A percentile compares a stretch with the other conserved stretches of the same genome.
phyloP scores from a whole-genome alignment of 352 stramenopile species.

The Hyaloperonospora brassicae region DNA sequence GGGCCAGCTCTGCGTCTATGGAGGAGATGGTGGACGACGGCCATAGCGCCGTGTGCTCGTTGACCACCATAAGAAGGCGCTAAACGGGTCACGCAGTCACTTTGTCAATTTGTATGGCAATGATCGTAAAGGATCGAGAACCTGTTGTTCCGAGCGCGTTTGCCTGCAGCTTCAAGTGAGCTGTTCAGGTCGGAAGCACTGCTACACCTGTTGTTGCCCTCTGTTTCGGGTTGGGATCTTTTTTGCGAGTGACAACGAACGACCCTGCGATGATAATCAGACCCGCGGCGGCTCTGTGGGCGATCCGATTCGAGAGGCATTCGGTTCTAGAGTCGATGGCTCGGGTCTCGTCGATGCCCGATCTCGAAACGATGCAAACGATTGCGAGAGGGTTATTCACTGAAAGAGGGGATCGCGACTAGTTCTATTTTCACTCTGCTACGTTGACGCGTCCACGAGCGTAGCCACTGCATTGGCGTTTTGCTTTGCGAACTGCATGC shows the following conservation, averaged over 20 bases:
- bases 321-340: no score
- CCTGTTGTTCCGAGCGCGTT: neutral
- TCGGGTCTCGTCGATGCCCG: no score
- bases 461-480: constrained; percentile 29
- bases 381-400: neutral
- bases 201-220: no score
- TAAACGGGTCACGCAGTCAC: constrained; percentile 1
- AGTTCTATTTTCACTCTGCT: neutral
- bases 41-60: constrained; percentile 46
- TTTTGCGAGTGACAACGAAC: neutral
- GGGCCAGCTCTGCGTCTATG: constrained; percentile 4
- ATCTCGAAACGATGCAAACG: neutral
- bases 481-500: constrained; percentile 55
- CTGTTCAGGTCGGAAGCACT: no score
- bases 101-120: neutral
- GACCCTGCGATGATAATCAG: no score
- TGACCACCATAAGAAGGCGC: constrained; percentile 17
- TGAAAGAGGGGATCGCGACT: neutral
- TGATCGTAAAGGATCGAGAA: neutral
- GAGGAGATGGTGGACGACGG: constrained; percentile 18
- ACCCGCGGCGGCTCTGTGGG: no score
- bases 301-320: no score
- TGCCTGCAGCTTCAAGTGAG: no score
- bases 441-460: constrained; percentile 29
- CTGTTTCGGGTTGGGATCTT: neutral